These are phyloP conservation scores for Neopestalotiopsis sp. DNA, from an alignment of 2,329 filamentous ascomycete species.

Conservation along the genomic window DNA sequence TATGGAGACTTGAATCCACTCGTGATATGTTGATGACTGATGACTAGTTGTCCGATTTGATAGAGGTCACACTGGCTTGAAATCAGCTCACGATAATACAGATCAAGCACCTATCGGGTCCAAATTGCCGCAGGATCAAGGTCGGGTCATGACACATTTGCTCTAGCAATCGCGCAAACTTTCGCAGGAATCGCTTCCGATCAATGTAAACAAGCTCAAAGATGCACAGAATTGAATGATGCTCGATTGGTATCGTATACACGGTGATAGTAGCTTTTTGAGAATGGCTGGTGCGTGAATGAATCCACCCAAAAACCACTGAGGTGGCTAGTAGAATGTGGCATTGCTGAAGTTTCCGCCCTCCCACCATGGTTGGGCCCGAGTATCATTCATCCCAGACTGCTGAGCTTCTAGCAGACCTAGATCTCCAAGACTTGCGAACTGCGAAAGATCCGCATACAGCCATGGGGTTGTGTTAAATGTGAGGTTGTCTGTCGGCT, in stretches of 20 bases:
- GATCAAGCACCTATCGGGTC: no score
- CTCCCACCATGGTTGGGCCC: slow-evolving; percentile 44
- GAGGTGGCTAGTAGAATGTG: slow-evolving; percentile 41
- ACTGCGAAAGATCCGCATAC: slow-evolving; percentile 47
- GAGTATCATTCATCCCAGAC: slow-evolving; percentile 27
- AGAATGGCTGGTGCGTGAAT: background rate
- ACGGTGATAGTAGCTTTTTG: no score
- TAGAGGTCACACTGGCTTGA: background rate
- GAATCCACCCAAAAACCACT: no score
- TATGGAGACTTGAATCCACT: background rate
- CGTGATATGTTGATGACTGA: background rate
- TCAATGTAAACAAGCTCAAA: no score
- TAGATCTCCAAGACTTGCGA: slow-evolving; percentile 44
- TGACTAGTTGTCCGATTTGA: background rate
- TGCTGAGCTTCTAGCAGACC: slow-evolving; percentile 37
- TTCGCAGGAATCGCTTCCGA: no score
- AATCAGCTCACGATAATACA: background rate
- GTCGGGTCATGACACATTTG: no score
- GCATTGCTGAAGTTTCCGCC: slow-evolving; percentile 44
- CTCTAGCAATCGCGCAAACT: no score
- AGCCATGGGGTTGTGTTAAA: slow-evolving; percentile 50
- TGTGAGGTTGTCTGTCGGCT: slow-evolving; percentile 42
- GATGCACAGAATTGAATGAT: no score
- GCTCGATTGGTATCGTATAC: no score
- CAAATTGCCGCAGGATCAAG: no score